These are phyloP conservation scores for Curvularia hawaiiensis DNA, from an alignment of 2,329 filamentous ascomycete species.

Conservation along the genomic window DNA sequence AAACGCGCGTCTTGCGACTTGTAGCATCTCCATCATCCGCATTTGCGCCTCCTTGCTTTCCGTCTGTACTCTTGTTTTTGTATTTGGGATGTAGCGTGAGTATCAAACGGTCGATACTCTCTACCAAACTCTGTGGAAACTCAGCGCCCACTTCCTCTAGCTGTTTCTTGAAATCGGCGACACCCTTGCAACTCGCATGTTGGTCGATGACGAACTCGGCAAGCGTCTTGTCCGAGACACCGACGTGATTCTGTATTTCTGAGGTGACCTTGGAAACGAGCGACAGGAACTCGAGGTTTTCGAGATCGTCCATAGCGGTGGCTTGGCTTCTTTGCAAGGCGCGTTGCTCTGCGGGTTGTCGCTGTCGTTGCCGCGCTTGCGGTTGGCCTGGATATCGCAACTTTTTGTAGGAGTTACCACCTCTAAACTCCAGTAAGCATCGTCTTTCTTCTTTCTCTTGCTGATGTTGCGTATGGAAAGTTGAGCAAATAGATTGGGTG, in stretches of 20 bases:
- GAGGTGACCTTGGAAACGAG: constrained; percentile 94
- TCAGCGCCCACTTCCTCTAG: constrained; percentile 79
- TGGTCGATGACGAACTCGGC: constrained; percentile 96
- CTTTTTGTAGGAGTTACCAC: background rate
- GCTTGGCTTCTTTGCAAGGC: constrained; percentile 7
- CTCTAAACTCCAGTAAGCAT: background rate
- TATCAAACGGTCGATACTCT: constrained; percentile 89
- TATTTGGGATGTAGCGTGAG: constrained; percentile 89
- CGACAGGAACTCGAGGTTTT: constrained; percentile 88
- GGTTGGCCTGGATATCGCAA: background rate
- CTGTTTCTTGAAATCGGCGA: constrained; percentile 75
- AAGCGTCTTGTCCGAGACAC: constrained; percentile 90
- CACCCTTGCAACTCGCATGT: constrained; percentile 73
- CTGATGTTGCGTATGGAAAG: background rate
- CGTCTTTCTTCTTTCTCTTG: background rate
- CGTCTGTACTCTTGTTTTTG: constrained; percentile 60
- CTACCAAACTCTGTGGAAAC: constrained; percentile 83
- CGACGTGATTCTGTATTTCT: constrained; percentile 92
- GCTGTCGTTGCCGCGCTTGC: background rate
- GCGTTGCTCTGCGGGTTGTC: constrained; percentile 7
- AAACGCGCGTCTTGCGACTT: constrained; percentile 82
- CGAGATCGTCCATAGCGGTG: constrained; percentile 79
- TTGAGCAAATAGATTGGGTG: constrained; percentile 1
- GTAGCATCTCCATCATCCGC: constrained; percentile 55
- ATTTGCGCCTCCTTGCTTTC: constrained; percentile 44